Conservation (phyloP, 1,284 basidiomycete species). For the Volvariella volvacea region DNA sequence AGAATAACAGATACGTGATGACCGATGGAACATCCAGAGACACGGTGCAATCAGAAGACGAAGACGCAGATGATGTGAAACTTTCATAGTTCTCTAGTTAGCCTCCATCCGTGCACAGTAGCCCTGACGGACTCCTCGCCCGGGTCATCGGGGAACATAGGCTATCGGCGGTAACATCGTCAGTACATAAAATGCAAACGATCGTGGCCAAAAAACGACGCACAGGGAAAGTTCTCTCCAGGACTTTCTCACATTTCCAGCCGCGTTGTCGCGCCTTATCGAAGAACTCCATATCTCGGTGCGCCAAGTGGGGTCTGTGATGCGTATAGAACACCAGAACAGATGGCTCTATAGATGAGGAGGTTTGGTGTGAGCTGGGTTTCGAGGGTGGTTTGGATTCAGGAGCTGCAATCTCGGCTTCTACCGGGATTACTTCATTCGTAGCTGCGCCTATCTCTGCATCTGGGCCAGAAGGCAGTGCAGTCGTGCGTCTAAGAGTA, state of each 20-base stretch:
- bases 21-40: too few species aligned
- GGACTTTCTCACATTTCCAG: slow-evolving; percentile 74
- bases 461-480: too few species aligned
- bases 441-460: too few species aligned
- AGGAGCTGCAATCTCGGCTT: not conserved
- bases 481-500: slow-evolving; percentile 21
- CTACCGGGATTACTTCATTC: too few species aligned
- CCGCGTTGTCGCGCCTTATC: slow-evolving; percentile 54
- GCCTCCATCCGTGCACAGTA: slow-evolving; percentile 74
- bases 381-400: not conserved
- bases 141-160: slow-evolving; percentile 85
- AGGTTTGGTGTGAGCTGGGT: not conserved
- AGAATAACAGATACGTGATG: too few species aligned
- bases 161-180: slow-evolving; percentile 28
- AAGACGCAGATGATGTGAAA: too few species aligned
- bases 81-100: slow-evolving; percentile 26
- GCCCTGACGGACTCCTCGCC: slow-evolving; percentile 70
- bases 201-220: slow-evolving; percentile 15
- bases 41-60: too few species aligned
- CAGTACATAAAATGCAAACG: not conserved
- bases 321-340: slow-evolving; percentile 92
- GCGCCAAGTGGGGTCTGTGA: slow-evolving; percentile 81
- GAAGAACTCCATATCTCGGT: slow-evolving; percentile 86
- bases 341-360: slow-evolving; percentile 30
- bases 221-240: slow-evolving; percentile 62